Conservation (phyloP, 2,329 filamentous ascomycete genomes). For the Fusarium avenaceum region DNA sequence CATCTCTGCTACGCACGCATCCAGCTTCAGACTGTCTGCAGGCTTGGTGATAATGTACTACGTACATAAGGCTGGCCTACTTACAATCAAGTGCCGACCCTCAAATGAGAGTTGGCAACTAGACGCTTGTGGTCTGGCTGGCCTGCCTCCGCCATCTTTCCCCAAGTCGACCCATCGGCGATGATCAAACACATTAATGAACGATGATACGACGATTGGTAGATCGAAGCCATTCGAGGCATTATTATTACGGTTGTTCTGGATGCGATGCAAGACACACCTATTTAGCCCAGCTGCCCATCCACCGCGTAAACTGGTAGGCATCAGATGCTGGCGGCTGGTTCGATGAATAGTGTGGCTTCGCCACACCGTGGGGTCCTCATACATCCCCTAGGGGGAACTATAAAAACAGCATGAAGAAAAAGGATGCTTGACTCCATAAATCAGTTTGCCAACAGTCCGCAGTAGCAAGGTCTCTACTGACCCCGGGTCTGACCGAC, state of each 20-base stretch:
- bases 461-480: constrained; percentile 23
- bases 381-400: constrained; percentile 10
- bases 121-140: constrained; percentile 16
- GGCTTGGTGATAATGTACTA: constrained; percentile 11
- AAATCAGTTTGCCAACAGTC: constrained; percentile 16
- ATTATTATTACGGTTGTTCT: constrained; percentile 9
- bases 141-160: constrained; percentile 9
- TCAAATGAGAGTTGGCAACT: constrained; percentile 13
- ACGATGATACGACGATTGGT: constrained; percentile 19
- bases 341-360: constrained; percentile 4
- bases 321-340: neutral
- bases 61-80: constrained; percentile 22
- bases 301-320: neutral
- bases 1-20: constrained; percentile 15
- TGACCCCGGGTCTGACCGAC: constrained; percentile 12
- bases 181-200: constrained; percentile 24
- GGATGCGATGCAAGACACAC: constrained; percentile 10
- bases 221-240: constrained; percentile 23
- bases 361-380: constrained; percentile 1
- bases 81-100: constrained; percentile 28
- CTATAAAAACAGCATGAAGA: constrained; percentile 14
- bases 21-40: constrained; percentile 30
- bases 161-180: constrained; percentile 16
- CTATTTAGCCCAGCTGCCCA: neutral
- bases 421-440: constrained; percentile 17